Evolutionary conservation across 2,329 filamentous ascomycete species (phyloP), one percentile per base, ranked within the genome.

Genomic region (Aureobasidium musti): DNA sequence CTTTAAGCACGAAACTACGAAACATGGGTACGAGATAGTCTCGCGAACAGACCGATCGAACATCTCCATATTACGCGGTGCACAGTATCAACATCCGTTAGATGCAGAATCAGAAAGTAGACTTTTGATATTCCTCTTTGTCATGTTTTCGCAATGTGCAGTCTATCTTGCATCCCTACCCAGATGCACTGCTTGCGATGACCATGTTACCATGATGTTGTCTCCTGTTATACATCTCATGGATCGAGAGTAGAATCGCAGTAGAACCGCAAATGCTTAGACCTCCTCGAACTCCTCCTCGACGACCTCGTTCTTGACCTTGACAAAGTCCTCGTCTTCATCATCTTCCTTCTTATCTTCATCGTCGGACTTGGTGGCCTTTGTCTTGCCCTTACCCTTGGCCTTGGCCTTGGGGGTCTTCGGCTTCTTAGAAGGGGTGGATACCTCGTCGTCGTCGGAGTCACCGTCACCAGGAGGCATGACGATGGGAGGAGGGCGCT

Each of bases 341-440:
- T 61, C 70, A 23, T 72, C 71, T n/a, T 68, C 71, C n/a, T 61
- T 56, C 30, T 64, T 68, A 3, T 57, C 70, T 14, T 68, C 71
- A 13, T 71, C 69, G 13, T 67, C 69, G 8, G 45, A 71, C 21
- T 68, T 56, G 23, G 67, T 66, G 13, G 61, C 67, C 23, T 43
- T 63, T 2, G 33, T 11, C 6, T 47, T 47, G 66, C 67, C 45
- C 63, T 67, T n/a, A 52, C 52, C 67, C 49, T 72, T 70, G 21
- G 14, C 68, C 63, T 70, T 71, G 28, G 49, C 35, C 50, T 43
- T 45, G 28, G 61, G 41, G 19, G 23, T 43, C 68, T 71, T 74
- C n/a, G 56, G 49, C 68, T 73, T 73, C 72, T 73, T 74, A 28
- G 68, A 68, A 23, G 71, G 72, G 26, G 69, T 66, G 26, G 26